Evolutionary conservation across 108 stramenopile genomes (phyloP).

Genomic region (Nitzschia sp.): DNA sequence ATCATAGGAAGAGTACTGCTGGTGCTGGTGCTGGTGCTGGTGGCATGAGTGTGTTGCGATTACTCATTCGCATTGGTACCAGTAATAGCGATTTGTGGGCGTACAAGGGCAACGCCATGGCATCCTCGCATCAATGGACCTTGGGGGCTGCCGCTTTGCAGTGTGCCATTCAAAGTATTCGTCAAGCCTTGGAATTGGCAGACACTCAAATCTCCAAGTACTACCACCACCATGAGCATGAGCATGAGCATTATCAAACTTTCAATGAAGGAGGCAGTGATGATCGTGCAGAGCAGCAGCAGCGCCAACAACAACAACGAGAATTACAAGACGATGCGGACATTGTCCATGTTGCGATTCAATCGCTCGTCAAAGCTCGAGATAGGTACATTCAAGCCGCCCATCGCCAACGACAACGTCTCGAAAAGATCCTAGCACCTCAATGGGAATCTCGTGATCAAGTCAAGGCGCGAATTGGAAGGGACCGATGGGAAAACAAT

Average conservation of each 20-base stretch:
- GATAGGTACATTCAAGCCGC: conserved; percentile 12
- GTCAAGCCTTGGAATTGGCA: conserved; percentile 27
- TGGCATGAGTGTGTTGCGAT: conserved; percentile 8
- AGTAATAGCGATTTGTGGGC: conserved; percentile 20
- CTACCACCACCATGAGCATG: too few species aligned
- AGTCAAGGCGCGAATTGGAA: conserved; percentile 32
- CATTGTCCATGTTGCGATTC: conserved; percentile 38
- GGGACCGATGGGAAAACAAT: conserved; percentile 53
- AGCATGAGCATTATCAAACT: too few species aligned
- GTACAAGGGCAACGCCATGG: conserved; percentile 12
- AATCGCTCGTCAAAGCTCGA: conserved; percentile 12
- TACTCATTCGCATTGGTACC: conserved; percentile 17
- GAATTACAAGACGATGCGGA: conserved; percentile 32
- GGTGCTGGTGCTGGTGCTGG: background rate
- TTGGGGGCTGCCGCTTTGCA: conserved; percentile 12
- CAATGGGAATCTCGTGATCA: conserved; percentile 52
- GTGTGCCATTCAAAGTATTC: conserved; percentile 16
- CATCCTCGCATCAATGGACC: conserved; percentile 8
- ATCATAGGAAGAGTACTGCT: background rate
- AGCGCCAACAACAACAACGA: background rate
- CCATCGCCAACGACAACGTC: conserved; percentile 1
- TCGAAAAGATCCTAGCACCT: conserved; percentile 31
- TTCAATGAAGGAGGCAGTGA: background rate
- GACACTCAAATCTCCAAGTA: conserved; percentile 25
- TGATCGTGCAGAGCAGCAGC: background rate